Percentiles rank a stretch among this genome's conserved stretches.
Conservation (phyloP, 2,329 filamentous ascomycete species). For the Tolypocladium tropicale region DNA sequence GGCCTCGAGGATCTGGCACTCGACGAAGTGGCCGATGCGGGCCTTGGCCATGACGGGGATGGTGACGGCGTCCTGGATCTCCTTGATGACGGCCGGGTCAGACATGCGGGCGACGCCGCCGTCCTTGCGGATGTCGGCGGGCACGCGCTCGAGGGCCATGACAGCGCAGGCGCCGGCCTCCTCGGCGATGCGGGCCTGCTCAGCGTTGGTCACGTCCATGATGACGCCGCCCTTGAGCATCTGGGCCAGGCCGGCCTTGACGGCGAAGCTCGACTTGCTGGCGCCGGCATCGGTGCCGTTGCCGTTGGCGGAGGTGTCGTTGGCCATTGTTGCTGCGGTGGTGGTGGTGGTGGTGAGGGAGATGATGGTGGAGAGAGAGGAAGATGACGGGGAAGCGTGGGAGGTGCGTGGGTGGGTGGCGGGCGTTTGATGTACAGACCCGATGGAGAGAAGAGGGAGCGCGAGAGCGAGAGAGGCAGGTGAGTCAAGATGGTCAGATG, state of each 20-base stretch:
- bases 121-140: constrained; percentile 85
- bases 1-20: constrained; percentile 95
- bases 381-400: neutral
- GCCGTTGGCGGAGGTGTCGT: constrained; percentile 18
- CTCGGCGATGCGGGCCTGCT: constrained; percentile 93
- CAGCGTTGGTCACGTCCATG: constrained; percentile 95
- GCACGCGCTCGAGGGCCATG: constrained; percentile 97
- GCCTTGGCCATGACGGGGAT: constrained; percentile 99
- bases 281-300: constrained; percentile 29
- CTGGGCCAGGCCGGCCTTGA: constrained; percentile 91
- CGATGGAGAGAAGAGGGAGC: no score
- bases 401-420: no score
- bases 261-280: constrained; percentile 55
- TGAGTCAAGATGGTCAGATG: neutral
- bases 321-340: constrained; percentile 18
- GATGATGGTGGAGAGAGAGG: neutral
- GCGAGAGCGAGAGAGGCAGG: no score
- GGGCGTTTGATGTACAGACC: no score
- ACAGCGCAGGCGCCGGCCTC: constrained; percentile 92
- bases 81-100: constrained; percentile 86
- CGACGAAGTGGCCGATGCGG: constrained; percentile 93
- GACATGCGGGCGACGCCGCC: constrained; percentile 97
- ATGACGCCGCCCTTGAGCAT: constrained; percentile 99
- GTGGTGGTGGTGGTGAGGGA: neutral
- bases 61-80: constrained; percentile 89